Percentiles rank a stretch among this genome's conserved stretches.
Conservation (phyloP, 108 stramenopile genomes). For the Nitzschia sp. region DNA sequence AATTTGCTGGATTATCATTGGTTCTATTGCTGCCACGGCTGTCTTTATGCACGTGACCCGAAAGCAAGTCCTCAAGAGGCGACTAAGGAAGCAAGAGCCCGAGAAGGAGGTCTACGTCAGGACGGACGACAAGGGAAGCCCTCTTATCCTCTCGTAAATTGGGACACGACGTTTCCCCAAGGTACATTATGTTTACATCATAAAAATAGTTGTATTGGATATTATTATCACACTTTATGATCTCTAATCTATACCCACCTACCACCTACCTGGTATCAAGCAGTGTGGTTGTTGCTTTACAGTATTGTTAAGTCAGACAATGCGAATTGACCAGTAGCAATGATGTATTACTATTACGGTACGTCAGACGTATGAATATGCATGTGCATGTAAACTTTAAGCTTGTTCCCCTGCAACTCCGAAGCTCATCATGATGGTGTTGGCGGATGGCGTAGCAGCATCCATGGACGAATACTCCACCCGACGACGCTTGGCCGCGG, state of each 20-base stretch:
- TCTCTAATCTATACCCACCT: too few relatives aligned
- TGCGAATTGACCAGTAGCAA: not conserved
- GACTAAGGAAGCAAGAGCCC: not conserved
- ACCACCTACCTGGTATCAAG: too few relatives aligned
- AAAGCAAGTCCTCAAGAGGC: constrained; percentile 14
- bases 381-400: not conserved
- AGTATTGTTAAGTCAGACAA: too few relatives aligned
- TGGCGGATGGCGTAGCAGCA: not conserved
- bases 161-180: too few relatives aligned
- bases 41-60: constrained; percentile 18
- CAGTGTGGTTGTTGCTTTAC: too few relatives aligned
- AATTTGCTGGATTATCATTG: constrained; percentile 14
- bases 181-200: not conserved
- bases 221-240: not conserved
- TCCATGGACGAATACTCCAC: constrained; percentile 1
- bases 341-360: not conserved
- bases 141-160: constrained; percentile 25
- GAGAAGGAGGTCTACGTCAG: constrained; percentile 18
- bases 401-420: constrained; percentile 11
- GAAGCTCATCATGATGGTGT: constrained; percentile 13
- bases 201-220: constrained; percentile 1
- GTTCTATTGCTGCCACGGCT: constrained; percentile 3
- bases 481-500: constrained; percentile 29
- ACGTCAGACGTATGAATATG: too few relatives aligned
- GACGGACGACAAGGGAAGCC: constrained; percentile 8